Conservation (phyloP, 78 protist species). For the Corallochytrium limacisporum region DNA sequence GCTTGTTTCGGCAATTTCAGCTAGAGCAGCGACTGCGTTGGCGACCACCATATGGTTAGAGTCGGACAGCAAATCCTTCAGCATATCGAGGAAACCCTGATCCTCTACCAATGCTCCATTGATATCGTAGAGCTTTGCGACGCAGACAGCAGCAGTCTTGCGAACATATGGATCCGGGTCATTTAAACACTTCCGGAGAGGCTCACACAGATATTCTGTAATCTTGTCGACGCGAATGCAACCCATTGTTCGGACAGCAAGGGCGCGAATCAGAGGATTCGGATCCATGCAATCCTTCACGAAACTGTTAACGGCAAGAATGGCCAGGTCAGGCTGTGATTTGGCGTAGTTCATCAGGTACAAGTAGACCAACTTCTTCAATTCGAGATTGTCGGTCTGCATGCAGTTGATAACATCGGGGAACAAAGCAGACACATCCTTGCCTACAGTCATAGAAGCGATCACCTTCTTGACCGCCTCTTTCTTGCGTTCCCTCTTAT, state of each 20-base stretch:
- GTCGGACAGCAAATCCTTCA: slow-evolving; percentile 77
- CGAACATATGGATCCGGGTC: slow-evolving; percentile 95
- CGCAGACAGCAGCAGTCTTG: slow-evolving; percentile 96
- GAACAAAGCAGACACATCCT: slow-evolving; percentile 69
- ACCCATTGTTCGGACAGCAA: slow-evolving; percentile 99
- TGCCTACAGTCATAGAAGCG: slow-evolving; percentile 98
- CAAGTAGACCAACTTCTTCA: slow-evolving; percentile 96
- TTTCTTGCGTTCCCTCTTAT: slow-evolving; percentile 34
- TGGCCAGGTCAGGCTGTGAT: slow-evolving; percentile 92
- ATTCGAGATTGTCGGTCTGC: slow-evolving; percentile 80
- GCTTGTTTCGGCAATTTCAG: slow-evolving; percentile 69
- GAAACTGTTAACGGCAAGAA: slow-evolving; percentile 94
- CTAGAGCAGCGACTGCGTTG: slow-evolving; percentile 88
- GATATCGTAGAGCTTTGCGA: slow-evolving; percentile 91
- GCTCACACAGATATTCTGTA: slow-evolving; percentile 79
- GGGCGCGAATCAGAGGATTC: slow-evolving; percentile 93
- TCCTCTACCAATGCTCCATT: slow-evolving; percentile 69
- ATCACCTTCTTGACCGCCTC: slow-evolving; percentile 96
- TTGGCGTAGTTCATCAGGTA: slow-evolving; percentile 96
- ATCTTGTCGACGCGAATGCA: slow-evolving; percentile 90
- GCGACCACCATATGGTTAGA: slow-evolving; percentile 95
- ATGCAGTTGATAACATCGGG: slow-evolving; percentile 78
- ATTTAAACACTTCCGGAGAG: slow-evolving; percentile 58
- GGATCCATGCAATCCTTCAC: slow-evolving; percentile 80
- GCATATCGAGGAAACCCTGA: slow-evolving; percentile 82